Base-by-base conservation (phyloP, 306 rosid species). In the Malus sieversii region DNA sequence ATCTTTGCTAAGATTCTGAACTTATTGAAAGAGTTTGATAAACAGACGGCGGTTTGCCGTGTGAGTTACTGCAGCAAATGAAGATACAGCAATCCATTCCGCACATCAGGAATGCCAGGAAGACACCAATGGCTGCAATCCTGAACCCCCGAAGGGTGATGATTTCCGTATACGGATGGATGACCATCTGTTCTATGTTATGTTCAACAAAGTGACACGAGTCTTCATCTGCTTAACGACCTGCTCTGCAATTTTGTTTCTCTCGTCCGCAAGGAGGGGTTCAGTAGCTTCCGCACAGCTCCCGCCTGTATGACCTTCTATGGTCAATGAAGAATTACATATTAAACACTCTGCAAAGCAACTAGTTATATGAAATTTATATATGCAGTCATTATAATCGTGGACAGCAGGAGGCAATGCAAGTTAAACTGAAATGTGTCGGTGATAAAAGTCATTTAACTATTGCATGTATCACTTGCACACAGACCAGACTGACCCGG, bases 101-200 rank as follows among this genome's bases (percentile, higher is more conserved):
- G 89, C 57, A 85, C 61, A 82, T 92, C 99, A 20, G 97, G 97
- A 75, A 95, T 92, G 35, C 98, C 97, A 29, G 98, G 98, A 82
- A 92, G 93, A 73, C 98, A 95, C 98, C 98, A 95, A 84, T 90
- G 98, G 79, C 98, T 95, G 78, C 98, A 95, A 78, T 95, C 99
- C 86, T 92, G 93, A 84, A 83, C 53, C 12, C 66, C 71, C 10
- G 84, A 80, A 12, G 87, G 67, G 46, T 51, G 64, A 9, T 71
- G 60, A 58, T 86, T 86, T 3, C 97, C 99, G 59, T 86, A 88
- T 11, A 82, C 52, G 15, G 97, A 92, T 66, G 97, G 99, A 73
- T 92, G 99, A 15, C 90, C 97, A 78, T 95, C 97, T 66, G 89
- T 80, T 58, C 98, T 83, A 73, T 84, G 96, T 92, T 79, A 92